These are phyloP conservation scores for Crassisporium funariophilum DNA, from an alignment of 768 basidiomycete species.

Conservation along the genomic window DNA sequence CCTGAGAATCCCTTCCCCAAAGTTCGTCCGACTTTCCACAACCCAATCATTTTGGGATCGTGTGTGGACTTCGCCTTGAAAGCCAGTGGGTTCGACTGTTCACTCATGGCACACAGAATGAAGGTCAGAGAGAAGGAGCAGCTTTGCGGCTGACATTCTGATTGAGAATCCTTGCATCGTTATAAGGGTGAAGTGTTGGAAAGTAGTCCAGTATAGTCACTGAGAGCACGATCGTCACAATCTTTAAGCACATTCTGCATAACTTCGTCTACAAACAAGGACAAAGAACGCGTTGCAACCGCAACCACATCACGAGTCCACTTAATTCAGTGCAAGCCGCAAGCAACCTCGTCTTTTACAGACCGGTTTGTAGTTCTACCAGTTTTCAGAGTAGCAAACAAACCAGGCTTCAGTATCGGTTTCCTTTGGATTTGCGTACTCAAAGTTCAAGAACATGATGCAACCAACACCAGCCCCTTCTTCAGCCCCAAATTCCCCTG, in stretches of 20 bases:
- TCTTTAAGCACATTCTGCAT: too few species aligned
- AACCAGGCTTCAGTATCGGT: neutral
- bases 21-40: constrained; percentile 85
- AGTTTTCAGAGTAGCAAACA: neutral
- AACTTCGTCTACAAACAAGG: constrained; percentile 23
- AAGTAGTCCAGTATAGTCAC: constrained; percentile 2
- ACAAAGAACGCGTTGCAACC: constrained; percentile 38
- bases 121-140: constrained; percentile 12
- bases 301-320: constrained; percentile 18
- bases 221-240: too few species aligned
- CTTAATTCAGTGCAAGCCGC: too few species aligned
- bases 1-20: constrained; percentile 83
- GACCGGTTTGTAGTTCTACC: neutral
- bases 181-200: constrained; percentile 1
- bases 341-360: too few species aligned
- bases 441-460: constrained; percentile 37
- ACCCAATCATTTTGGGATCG: constrained; percentile 71
- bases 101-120: constrained; percentile 28
- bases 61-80: constrained; percentile 20
- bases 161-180: neutral
- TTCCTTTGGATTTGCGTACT: neutral
- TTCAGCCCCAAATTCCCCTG: constrained; percentile 54
- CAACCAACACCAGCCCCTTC: constrained; percentile 70
- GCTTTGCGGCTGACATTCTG: constrained; percentile 25
- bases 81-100: constrained; percentile 19